These are phyloP conservation scores for Lentinula guzmanii DNA, from an alignment of 768 basidiomycete species.

Conservation along the genomic window DNA sequence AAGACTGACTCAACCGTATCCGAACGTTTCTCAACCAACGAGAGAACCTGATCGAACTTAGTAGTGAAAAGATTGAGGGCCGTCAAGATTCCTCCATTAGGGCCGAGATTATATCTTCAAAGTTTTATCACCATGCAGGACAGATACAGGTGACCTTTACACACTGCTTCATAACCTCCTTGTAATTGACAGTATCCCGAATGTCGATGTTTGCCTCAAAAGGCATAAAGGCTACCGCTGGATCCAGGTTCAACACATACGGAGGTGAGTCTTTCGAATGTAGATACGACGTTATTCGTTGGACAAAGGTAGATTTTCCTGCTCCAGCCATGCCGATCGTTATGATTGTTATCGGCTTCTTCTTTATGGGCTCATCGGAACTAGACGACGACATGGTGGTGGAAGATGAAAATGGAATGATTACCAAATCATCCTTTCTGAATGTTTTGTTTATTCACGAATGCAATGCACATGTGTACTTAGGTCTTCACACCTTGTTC, in stretches of 20 bases:
- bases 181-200: conserved; percentile 93
- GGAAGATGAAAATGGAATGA: background rate
- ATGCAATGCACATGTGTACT: too few species aligned
- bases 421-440: background rate
- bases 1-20: conserved; percentile 77
- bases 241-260: conserved; percentile 97
- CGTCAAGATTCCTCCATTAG: conserved; percentile 96
- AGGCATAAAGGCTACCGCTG: conserved; percentile 85
- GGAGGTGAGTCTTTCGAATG: conserved; percentile 71
- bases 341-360: conserved; percentile 79
- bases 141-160: conserved; percentile 23
- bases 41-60: conserved; percentile 96
- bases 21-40: conserved; percentile 85
- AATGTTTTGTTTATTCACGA: too few species aligned
- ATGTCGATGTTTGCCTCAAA: conserved; percentile 98
- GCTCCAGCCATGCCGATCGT: conserved; percentile 96
- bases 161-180: conserved; percentile 99
- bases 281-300: conserved; percentile 88
- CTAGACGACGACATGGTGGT: conserved; percentile 1
- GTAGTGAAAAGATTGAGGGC: conserved; percentile 97
- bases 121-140: background rate
- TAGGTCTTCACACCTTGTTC: background rate
- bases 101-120: conserved; percentile 91
- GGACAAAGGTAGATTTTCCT: conserved; percentile 96
- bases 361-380: conserved; percentile 17